Percentiles rank a stretch among this genome's conserved stretches.
Conservation (phyloP, 495 filamentous ascomycete genomes). For the Acidomyces sp. region DNA sequence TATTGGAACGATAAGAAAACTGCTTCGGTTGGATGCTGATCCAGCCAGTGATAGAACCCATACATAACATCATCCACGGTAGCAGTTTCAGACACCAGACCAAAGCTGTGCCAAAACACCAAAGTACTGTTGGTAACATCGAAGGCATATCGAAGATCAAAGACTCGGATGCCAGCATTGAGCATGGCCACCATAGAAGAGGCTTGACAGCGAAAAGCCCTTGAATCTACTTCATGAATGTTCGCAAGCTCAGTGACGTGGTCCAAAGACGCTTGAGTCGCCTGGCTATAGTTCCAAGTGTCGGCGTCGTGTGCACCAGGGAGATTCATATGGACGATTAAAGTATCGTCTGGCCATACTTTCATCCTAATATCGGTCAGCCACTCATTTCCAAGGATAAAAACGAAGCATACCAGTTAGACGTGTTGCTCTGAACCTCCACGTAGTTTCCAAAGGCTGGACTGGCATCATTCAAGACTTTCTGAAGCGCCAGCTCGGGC, state of each 20-base stretch:
- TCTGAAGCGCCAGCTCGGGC: slow-evolving; percentile 30
- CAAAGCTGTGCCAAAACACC: slow-evolving; percentile 39
- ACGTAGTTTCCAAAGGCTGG: slow-evolving; percentile 33
- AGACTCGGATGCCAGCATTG: slow-evolving; percentile 37
- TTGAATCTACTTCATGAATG: slow-evolving; percentile 12
- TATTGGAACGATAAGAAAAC: slow-evolving; percentile 32
- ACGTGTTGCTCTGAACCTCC: slow-evolving; percentile 17
- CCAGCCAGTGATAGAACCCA: slow-evolving; percentile 37
- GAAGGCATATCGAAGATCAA: slow-evolving; percentile 39
- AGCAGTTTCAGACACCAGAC: slow-evolving; percentile 33
- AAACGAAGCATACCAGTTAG: slow-evolving; percentile 26
- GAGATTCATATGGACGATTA: slow-evolving; percentile 37
- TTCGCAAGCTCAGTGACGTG: slow-evolving; percentile 21
- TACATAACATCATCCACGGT: slow-evolving; percentile 37
- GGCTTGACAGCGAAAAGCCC: slow-evolving; percentile 35
- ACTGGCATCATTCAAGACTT: slow-evolving; percentile 32
- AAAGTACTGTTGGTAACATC: slow-evolving; percentile 35
- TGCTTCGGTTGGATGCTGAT: slow-evolving; percentile 15
- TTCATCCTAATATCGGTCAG: slow-evolving; percentile 28
- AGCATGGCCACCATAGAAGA: slow-evolving; percentile 29
- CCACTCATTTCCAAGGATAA: not conserved
- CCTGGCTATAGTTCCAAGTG: slow-evolving; percentile 42
- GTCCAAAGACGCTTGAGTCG: slow-evolving; percentile 33
- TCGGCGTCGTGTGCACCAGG: slow-evolving; percentile 43
- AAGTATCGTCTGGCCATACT: slow-evolving; percentile 30